Conservation (phyloP, 192 early-diverging fungal species). For the Entomortierella beljakovae region DNA sequence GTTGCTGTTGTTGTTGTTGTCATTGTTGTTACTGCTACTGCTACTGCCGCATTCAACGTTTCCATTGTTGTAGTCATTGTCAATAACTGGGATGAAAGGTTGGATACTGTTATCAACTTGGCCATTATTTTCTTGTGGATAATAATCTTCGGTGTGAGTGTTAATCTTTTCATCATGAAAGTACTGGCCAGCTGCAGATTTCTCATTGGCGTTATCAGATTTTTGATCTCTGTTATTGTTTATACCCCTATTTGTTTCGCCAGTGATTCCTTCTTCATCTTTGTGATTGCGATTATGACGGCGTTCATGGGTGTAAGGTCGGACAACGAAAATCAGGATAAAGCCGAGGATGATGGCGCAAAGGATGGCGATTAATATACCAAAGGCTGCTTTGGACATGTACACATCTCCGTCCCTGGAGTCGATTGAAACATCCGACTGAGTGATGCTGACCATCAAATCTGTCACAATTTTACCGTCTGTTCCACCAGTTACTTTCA, state of each 20-base stretch:
- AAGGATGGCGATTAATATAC: slow-evolving; percentile 5
- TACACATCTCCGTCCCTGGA: not conserved
- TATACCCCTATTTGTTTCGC: not conserved
- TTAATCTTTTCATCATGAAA: too few species aligned
- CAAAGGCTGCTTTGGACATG: slow-evolving; percentile 29
- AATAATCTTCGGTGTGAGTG: too few species aligned
- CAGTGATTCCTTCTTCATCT: not conserved
- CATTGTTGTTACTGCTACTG: not conserved
- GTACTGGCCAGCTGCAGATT: too few species aligned
- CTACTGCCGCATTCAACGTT: not conserved
- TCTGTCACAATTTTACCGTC: slow-evolving; percentile 5
- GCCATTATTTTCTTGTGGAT: too few species aligned
- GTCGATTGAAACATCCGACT: not conserved
- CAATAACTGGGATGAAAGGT: too few species aligned
- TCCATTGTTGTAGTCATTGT: too few species aligned
- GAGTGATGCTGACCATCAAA: slow-evolving; percentile 36
- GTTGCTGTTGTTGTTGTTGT: not conserved
- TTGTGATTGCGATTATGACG: not conserved
- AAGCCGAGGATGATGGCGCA: slow-evolving; percentile 11
- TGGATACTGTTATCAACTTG: too few species aligned
- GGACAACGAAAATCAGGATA: slow-evolving; percentile 14
- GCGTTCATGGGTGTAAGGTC: slow-evolving; percentile 2
- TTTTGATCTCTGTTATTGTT: not conserved
- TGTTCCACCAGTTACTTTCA: not conserved
- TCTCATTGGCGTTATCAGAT: not conserved